Base-by-base conservation (phyloP, 192 early-diverging fungal genomes). In the Coemansia sp. region DNA sequence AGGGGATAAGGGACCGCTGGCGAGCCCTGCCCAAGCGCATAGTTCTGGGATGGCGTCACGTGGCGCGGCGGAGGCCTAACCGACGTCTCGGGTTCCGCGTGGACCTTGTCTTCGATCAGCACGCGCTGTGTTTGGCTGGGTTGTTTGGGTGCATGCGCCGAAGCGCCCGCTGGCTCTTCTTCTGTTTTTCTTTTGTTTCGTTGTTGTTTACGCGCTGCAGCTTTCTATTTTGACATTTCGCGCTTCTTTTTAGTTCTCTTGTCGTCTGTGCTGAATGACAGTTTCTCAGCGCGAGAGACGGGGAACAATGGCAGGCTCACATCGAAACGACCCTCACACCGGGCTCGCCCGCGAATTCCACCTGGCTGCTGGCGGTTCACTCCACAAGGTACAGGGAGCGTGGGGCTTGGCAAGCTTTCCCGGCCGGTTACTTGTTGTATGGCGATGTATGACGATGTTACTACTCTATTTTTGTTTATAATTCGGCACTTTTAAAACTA, bases 321-420 rank as follows among this genome's bases (percentile, higher is more conserved):
- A 46, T 34, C 54, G 62, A 36, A 39, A 45, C 39, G 62, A 58
- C 9, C 46, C 57, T 1, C 42, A 56, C 10, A 21, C 37, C 29
- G 48, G 48, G 8, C 35, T 53, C 49, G 21, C 33, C 15, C 68
- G 61, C 39, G 68, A 64, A 32, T 58, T 64, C 36, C 68, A 70
- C 36, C 47, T 71, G 53, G 40, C 62, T 18, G 57, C 68, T 4
- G 68, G 68, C 34, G 68, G 68, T 3, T 39, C 68, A 1, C 48
- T 71, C 23, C 51, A 71, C 51, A 71, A 71, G 68, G 59, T 66
- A 53, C 47, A 11, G n/a, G n/a, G n/a, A n/a, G n/a, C n/a, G n/a
- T n/a, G n/a, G n/a, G n/a, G n/a, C n/a, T n/a, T n/a, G n/a, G n/a
- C n/a, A n/a, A n/a, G n/a, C n/a, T n/a, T n/a, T n/a, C n/a, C n/a